Percentiles rank a stretch among this genome's conserved stretches.
Evolutionary conservation across 306 rosid species (phyloP).

Genomic region (Delonix regia): DNA sequence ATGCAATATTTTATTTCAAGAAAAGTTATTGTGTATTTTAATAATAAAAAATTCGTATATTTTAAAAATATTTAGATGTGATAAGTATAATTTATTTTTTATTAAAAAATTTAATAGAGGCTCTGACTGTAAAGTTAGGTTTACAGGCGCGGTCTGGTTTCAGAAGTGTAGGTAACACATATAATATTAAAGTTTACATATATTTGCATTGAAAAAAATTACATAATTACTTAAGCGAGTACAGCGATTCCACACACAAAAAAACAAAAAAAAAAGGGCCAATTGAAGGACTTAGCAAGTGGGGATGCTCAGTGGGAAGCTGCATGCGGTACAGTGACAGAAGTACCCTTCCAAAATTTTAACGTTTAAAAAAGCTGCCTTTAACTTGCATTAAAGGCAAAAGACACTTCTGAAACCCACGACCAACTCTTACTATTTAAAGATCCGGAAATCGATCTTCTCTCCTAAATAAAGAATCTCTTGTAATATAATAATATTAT

Average conservation of each 20-base stretch:
- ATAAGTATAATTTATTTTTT: too few species aligned
- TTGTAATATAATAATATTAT: too few species aligned
- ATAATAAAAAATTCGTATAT: too few species aligned
- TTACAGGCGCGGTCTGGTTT: background rate
- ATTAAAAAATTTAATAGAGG: background rate
- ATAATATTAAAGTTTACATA: background rate
- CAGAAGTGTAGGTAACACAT: background rate
- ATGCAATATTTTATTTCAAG: too few species aligned
- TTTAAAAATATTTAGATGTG: too few species aligned
- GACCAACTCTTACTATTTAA: background rate
- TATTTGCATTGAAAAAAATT: background rate
- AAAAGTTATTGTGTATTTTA: too few species aligned
- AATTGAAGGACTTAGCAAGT: background rate
- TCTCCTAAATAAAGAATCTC: too few species aligned
- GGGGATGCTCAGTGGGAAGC: conserved; percentile 16
- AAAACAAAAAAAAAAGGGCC: conserved; percentile 7
- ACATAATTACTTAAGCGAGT: background rate
- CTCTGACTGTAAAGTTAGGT: conserved; percentile 9
- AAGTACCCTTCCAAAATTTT: background rate
- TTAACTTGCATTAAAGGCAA: conserved; percentile 22
- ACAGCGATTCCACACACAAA: conserved; percentile 15
- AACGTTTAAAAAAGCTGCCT: conserved; percentile 8
- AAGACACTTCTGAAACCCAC: background rate
- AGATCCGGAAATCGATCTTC: too few species aligned
- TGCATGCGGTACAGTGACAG: conserved; percentile 9